Evolutionary conservation across 192 early-diverging fungal genomes (phyloP), one percentile per base, ranked within the genome.

Genomic region (Rhizoclosmatium globosum): DNA sequence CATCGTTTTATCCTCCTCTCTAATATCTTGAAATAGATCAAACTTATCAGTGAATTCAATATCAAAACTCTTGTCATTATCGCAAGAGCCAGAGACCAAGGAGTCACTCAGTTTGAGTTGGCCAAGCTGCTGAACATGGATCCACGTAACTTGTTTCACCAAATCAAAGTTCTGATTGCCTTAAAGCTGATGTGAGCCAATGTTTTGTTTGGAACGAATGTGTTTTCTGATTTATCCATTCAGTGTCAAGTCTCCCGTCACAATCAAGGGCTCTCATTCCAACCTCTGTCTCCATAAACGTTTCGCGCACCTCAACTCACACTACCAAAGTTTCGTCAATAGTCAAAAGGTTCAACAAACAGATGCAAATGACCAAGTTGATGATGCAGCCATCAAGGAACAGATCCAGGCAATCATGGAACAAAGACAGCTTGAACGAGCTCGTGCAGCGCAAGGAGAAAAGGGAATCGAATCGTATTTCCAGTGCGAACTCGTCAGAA

Each of bases 171-270:
- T 2, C 82, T 93, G 31, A 47, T 79, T 17, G 71, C 71, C 3
- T 71, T 71, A 65, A 86, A 85, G 19, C 78, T 89, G 17, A 84
- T 93, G 89, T 91, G 76, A 46, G 80, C 71, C 19, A 17, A 47
- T 44, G 64, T 39, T 39, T 3, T 2, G 47, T 41, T 31, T 57
- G 60, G 45, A 46, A 15, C n/a, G 4, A 9, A 9, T 4, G 48
- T 15, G 48, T 15, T 50, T 15, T 50, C 48, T 50, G 48, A 15
- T 62, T 62, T 62, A 13, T 62, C 21, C 21, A 39, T 48, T 46
- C 60, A 90, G 89, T 47, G 87, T 92, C 58, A 93, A 93, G 74
- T 82, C 89, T 43, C 89, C 91, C n/a, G 85, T 92, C 47, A 87
- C 88, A 15, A 83, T 82, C 4, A 87, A 83, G 31, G 88, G 91